phyloP scores from a whole-genome alignment of 2,329 filamentous ascomycete genomes.

The Exutisphaerella laricina region DNA sequence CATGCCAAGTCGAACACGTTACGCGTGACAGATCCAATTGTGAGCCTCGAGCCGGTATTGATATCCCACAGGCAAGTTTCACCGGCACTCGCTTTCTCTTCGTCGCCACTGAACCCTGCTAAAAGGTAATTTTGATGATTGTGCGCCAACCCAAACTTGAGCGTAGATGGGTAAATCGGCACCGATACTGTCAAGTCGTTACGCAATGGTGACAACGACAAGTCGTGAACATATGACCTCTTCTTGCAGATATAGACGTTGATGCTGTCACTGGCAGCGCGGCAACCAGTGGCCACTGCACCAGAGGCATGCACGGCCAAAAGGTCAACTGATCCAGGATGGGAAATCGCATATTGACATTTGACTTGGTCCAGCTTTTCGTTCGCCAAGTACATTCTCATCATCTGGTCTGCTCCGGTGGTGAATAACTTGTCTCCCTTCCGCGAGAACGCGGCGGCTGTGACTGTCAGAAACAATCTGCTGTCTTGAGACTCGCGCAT shows the following conservation, averaged over 20 bases:
- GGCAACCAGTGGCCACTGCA: conserved; percentile 20
- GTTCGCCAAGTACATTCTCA: conserved; percentile 36
- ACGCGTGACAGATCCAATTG: conserved; percentile 44
- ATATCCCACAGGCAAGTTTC: conserved; percentile 53
- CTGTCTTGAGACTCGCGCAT: conserved; percentile 48
- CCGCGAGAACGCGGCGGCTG: conserved; percentile 48
- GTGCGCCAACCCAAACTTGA: conserved; percentile 44
- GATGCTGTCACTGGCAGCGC: conserved; percentile 16
- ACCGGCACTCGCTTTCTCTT: conserved; percentile 41
- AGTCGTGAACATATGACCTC: neutral
- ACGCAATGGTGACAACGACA: conserved; percentile 19
- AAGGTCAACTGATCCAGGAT: conserved; percentile 48
- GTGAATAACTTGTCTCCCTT: conserved; percentile 32
- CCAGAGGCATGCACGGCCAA: conserved; percentile 36
- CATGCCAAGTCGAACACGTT: conserved; percentile 57
- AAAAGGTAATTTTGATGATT: conserved; percentile 43
- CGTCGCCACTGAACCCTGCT: conserved; percentile 47
- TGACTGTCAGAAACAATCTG: conserved; percentile 53
- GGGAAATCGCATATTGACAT: conserved; percentile 32
- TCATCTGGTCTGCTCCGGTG: conserved; percentile 50
- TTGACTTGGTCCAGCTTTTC: conserved; percentile 8
- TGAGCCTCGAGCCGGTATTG: conserved; percentile 35
- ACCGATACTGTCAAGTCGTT: conserved; percentile 23
- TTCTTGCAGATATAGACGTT: conserved; percentile 18
- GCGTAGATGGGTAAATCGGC: conserved; percentile 39